Evolutionary conservation across 2,329 filamentous ascomycete genomes (phyloP).

Genomic region (Ambrosiella cleistominuta): DNA sequence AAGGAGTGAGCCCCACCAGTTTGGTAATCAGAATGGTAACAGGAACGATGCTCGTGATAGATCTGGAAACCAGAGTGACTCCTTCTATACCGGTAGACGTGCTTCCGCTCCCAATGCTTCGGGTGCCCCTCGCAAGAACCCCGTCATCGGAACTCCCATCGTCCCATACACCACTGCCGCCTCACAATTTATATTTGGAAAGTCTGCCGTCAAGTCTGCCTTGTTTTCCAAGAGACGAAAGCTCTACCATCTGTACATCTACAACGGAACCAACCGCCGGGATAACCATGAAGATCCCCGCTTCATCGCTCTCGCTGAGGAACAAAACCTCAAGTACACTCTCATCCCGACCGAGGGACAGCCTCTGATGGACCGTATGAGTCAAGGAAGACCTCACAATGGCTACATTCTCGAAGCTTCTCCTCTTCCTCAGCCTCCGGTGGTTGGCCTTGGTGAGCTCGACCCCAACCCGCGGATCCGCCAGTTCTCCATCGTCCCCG

Average conservation of each 20-base stretch:
- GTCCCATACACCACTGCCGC: constrained; percentile 56
- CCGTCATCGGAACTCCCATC: constrained; percentile 9
- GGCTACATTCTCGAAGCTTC: constrained; percentile 78
- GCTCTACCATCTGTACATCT: constrained; percentile 72
- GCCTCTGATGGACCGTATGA: constrained; percentile 66
- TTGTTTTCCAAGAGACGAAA: constrained; percentile 49
- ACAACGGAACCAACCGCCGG: constrained; percentile 38
- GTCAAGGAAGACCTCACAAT: constrained; percentile 69
- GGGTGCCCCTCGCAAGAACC: background rate
- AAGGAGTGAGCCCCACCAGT: no score
- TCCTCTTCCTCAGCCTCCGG: constrained; percentile 54
- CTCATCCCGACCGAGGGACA: constrained; percentile 44
- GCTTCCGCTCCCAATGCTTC: background rate
- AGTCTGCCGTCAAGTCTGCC: constrained; percentile 63
- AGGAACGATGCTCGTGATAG: no score
- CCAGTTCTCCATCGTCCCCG: constrained; percentile 42
- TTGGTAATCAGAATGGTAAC: no score
- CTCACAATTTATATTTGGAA: constrained; percentile 82
- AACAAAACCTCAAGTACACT: constrained; percentile 35
- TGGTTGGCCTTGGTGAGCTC: constrained; percentile 38
- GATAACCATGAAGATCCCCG: constrained; percentile 28
- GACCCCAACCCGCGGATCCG: constrained; percentile 26
- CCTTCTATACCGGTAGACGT: no score
- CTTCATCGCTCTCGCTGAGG: constrained; percentile 30
- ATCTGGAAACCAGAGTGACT: no score